Conservation (phyloP, 306 rosid genomes). For the Glycine tomentella region DNA sequence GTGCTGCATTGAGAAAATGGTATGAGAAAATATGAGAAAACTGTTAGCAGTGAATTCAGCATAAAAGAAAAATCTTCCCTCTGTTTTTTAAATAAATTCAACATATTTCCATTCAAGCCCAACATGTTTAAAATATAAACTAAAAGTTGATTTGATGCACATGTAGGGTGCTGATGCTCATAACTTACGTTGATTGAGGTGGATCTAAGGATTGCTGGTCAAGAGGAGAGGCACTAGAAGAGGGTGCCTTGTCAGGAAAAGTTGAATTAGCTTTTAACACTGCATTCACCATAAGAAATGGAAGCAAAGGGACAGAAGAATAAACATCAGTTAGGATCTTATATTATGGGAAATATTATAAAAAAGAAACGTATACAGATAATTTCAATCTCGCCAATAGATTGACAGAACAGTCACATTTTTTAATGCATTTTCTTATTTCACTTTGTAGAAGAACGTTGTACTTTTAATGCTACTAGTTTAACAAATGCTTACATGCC, state of each 20-base stretch:
- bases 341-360: conserved; percentile 12
- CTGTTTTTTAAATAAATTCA: background rate
- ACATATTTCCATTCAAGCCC: conserved; percentile 1
- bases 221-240: conserved; percentile 68
- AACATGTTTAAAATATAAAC: conserved; percentile 38
- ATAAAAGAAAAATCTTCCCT: background rate
- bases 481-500: background rate
- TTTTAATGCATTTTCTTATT: background rate
- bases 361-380: conserved; percentile 16
- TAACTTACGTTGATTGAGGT: conserved; percentile 81
- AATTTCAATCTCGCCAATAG: background rate
- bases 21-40: conserved; percentile 34
- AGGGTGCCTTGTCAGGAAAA: conserved; percentile 68
- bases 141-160: background rate
- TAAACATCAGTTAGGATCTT: conserved; percentile 22
- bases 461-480: background rate
- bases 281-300: conserved; percentile 52
- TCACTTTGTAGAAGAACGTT: background rate
- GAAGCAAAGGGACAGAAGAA: background rate
- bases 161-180: conserved; percentile 35
- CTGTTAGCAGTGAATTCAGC: conserved; percentile 1
- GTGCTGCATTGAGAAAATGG: conserved; percentile 22
- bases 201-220: conserved; percentile 79
- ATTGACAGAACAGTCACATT: background rate
- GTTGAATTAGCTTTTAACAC: conserved; percentile 84